phyloP scores from a whole-genome alignment of 805 yeast species.

The Kockiozyma suomiensis region DNA sequence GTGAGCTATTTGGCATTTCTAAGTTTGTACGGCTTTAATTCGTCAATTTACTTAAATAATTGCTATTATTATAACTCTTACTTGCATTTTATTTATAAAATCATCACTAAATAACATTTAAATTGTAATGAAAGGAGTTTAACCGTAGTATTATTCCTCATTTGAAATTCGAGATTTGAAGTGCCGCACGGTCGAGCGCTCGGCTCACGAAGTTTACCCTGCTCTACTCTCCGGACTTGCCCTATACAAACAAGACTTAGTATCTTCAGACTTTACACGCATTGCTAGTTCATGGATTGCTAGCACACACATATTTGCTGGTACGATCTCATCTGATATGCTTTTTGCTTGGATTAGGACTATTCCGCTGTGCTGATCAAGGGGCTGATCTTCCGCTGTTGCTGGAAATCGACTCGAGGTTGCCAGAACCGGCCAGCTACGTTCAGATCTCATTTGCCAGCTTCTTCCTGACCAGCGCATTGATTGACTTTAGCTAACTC shows the following conservation, averaged over 20 bases:
- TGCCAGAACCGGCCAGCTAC: slow-evolving; percentile 1
- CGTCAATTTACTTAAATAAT: too few species aligned
- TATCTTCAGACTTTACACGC: neutral
- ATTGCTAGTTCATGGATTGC: neutral
- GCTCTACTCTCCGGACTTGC: neutral
- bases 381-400: neutral
- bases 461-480: neutral
- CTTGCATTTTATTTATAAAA: too few species aligned
- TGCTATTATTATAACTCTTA: too few species aligned
- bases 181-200: neutral
- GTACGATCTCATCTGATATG: neutral
- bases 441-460: neutral
- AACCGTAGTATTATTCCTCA: neutral
- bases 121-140: too few species aligned
- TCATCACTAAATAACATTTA: too few species aligned
- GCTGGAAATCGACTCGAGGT: neutral
- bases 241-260: neutral
- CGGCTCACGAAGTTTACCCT: neutral
- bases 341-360: neutral
- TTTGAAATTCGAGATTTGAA: too few species aligned
- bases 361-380: neutral
- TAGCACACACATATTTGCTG: neutral
- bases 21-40: neutral
- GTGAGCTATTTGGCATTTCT: neutral
- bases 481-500: neutral